phyloP scores from a whole-genome alignment of 108 stramenopile species.

The Schizochytrium sp. region DNA sequence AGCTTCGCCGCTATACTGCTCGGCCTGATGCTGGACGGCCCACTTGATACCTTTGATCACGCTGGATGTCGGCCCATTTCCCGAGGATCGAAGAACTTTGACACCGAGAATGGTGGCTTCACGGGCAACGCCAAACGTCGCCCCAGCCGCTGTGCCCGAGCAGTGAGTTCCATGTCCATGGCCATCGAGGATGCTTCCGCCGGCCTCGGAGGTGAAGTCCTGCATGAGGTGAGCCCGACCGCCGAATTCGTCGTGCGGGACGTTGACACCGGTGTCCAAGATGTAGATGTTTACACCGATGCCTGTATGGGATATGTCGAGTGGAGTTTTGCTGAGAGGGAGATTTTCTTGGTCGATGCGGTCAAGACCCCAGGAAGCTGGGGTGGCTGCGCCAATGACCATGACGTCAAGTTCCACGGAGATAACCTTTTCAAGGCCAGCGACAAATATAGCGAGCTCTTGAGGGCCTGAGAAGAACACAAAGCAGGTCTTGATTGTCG shows the following conservation, averaged over 20 bases:
- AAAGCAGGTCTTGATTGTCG: not conserved
- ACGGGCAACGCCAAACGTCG: not conserved
- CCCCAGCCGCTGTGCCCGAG: constrained; percentile 21
- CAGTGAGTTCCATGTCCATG: constrained; percentile 29
- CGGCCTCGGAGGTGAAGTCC: not conserved
- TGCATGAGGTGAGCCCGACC: not conserved
- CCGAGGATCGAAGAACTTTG: not conserved
- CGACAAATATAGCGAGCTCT: not conserved
- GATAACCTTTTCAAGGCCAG: not conserved
- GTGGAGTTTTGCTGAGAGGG: not conserved
- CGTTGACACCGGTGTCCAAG: not conserved
- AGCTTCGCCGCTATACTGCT: not conserved
- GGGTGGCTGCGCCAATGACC: not conserved
- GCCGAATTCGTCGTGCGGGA: not conserved
- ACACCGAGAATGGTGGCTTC: constrained; percentile 1
- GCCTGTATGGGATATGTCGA: not conserved
- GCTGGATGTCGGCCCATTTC: not conserved
- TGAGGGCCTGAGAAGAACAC: not conserved
- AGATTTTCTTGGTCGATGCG: constrained; percentile 14
- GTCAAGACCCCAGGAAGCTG: not conserved
- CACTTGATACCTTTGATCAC: not conserved
- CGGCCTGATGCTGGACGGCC: not conserved
- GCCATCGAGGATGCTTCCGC: not conserved
- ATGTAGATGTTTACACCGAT: not conserved
- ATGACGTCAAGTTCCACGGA: not conserved